These are phyloP conservation scores for Fusarium lateritium DNA, from an alignment of 2,329 filamentous ascomycete species.

Conservation along the genomic window DNA sequence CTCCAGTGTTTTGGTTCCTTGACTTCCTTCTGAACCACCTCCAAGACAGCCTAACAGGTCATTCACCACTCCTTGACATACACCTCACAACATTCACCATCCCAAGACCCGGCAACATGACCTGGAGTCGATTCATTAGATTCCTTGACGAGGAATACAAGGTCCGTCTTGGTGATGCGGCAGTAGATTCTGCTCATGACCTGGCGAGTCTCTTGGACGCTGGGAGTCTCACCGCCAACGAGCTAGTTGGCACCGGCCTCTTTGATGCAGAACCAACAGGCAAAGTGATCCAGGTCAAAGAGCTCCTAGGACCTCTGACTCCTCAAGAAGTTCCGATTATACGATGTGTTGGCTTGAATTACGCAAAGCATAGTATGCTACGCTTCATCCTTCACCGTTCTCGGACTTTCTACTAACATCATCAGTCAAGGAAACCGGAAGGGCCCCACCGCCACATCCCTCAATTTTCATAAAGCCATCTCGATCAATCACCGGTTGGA, in stretches of 20 bases:
- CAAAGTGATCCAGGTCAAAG: constrained; percentile 1
- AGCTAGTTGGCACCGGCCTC: constrained; percentile 6
- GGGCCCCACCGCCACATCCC: constrained; percentile 16
- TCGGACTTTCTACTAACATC: not conserved
- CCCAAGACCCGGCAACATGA: not conserved
- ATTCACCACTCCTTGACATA: too few relatives aligned
- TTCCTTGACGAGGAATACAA: constrained; percentile 13
- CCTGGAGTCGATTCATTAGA: constrained; percentile 19
- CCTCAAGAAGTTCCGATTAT: constrained; percentile 15
- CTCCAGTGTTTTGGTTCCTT: not conserved
- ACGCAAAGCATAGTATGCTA: constrained; percentile 26
- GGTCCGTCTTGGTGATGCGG: constrained; percentile 12
- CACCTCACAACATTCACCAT: not conserved
- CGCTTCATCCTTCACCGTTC: not conserved
- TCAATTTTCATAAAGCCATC: constrained; percentile 26
- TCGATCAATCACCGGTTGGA: constrained; percentile 13
- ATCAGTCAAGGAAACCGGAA: constrained; percentile 25
- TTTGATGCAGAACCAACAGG: constrained; percentile 14
- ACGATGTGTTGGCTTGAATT: constrained; percentile 27
- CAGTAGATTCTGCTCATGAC: constrained; percentile 4
- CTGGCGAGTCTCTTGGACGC: constrained; percentile 1
- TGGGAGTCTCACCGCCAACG: constrained; percentile 2
- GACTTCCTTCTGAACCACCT: not conserved
- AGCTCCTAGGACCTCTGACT: constrained; percentile 15
- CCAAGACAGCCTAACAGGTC: not conserved